Evolutionary conservation across 1,284 basidiomycete species (phyloP), one percentile per base, ranked within the genome.

Genomic region (Malassezia caprae): DNA sequence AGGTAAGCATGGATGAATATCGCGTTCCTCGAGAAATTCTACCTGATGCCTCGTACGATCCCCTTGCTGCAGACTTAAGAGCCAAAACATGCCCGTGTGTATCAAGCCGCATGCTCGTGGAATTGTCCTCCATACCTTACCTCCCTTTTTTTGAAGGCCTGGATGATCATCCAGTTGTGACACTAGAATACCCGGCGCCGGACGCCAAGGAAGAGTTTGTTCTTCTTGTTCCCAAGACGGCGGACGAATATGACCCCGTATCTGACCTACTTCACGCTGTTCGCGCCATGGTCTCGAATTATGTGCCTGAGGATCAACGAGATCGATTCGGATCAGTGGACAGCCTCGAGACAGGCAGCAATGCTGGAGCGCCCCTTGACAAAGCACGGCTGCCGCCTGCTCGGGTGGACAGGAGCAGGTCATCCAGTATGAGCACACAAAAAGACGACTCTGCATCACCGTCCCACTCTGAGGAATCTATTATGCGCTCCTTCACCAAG

Each of bases 401-500:
- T 15, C 37, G 37, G 1, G 45, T 32, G 8, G 45, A 31, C 19
- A 12, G 5, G 37, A 19, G 19, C 8, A 8, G 37, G 0, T 28
- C 57, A 1, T 30, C 39, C 27, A 24, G 48, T 11, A 51, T 51
- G 1, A 43, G 59, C 23, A 49, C 56, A 44, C 58, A 58, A 17
- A 54, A 58, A 11, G 44, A 8, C 54, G 55, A 24, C 44, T 48
- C 8, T 41, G 54, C 27, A 54, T 52, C 34, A 28, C 23, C 40
- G 6, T 12, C 51, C 10, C 4, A 45, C 8, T 62, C 67, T 21
- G 51, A 58, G 8, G 77, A 78, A 47, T 76, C 79, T 8, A 78
- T 81, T 47, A 71, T 78, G 34, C 78, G 79, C 48, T 70, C 76
- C 12, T 65, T 81, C 34, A 76, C 79, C n/a, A 77, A 78, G 53